A percentile compares a stretch with the other conserved stretches of the same genome.
Conservation (phyloP, 2,329 filamentous ascomycete species). For the Metarhizium brunneum region DNA sequence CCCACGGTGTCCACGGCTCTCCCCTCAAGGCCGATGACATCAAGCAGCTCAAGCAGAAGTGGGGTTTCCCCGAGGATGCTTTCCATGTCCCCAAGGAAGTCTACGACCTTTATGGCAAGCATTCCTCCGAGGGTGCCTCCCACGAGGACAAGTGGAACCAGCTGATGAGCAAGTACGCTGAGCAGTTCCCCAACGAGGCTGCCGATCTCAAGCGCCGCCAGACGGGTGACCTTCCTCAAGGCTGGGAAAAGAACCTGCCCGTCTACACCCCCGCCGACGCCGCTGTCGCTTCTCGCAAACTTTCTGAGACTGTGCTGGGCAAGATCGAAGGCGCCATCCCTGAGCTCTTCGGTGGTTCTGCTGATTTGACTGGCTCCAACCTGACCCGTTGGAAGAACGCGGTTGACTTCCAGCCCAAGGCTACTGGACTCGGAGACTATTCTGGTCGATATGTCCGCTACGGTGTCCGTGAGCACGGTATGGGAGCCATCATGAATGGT, state of each 20-base stretch:
- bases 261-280: constrained; percentile 79
- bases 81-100: constrained; percentile 93
- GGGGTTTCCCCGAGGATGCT: constrained; percentile 87
- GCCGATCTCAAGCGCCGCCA: constrained; percentile 76
- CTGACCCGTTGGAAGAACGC: constrained; percentile 97
- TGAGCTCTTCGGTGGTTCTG: constrained; percentile 90
- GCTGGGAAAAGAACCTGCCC: constrained; percentile 91
- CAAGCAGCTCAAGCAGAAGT: constrained; percentile 87
- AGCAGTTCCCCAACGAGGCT: constrained; percentile 68
- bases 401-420: constrained; percentile 91
- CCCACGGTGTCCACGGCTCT: constrained; percentile 91
- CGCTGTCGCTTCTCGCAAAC: constrained; percentile 87
- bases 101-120: constrained; percentile 83
- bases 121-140: constrained; percentile 75
- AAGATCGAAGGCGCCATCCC: constrained; percentile 77
- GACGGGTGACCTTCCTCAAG: constrained; percentile 76
- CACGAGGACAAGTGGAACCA: constrained; percentile 93
- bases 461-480: constrained; percentile 85
- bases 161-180: constrained; percentile 77
- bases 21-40: constrained; percentile 91
- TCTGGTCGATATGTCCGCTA: constrained; percentile 86
- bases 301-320: constrained; percentile 86
- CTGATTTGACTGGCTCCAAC: constrained; percentile 97
- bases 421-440: constrained; percentile 79
- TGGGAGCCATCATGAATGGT: constrained; percentile 93